Conservation (phyloP, 352 stramenopile genomes). For the Globisporangium ultimum region DNA sequence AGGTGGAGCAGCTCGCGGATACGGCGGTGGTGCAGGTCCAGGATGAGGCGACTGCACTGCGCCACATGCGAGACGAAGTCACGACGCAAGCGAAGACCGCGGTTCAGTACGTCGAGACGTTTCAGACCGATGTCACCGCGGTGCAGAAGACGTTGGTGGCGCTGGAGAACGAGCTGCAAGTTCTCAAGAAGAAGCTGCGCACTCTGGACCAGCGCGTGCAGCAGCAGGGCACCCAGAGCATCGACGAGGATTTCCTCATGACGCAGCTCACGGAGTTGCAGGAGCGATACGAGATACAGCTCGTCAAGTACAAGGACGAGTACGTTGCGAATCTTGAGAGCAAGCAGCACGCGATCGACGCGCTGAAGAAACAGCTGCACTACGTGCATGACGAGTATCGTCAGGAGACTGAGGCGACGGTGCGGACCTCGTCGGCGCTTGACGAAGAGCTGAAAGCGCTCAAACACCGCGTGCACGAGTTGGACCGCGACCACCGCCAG, state of each 20-base stretch:
- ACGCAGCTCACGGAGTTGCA: constrained; percentile 44
- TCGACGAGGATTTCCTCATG: constrained; percentile 59
- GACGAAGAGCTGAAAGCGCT: constrained; percentile 7
- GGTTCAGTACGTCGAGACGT: neutral
- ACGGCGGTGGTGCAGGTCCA: constrained; percentile 31
- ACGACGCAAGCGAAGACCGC: constrained; percentile 4
- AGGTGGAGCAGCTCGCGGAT: constrained; percentile 34
- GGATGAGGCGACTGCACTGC: constrained; percentile 13
- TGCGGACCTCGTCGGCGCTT: neutral
- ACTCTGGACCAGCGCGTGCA: constrained; percentile 24
- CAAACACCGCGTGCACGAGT: constrained; percentile 8
- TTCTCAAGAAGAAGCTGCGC: constrained; percentile 22
- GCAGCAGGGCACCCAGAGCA: constrained; percentile 13
- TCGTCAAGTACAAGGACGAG: constrained; percentile 27
- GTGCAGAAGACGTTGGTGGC: neutral
- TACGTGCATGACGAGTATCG: neutral
- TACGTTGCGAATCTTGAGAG: constrained; percentile 10
- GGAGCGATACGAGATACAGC: constrained; percentile 46
- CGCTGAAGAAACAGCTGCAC: constrained; percentile 7
- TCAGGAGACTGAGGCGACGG: neutral
- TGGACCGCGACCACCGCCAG: constrained; percentile 10
- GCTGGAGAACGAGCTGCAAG: constrained; percentile 11
- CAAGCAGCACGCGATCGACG: constrained; percentile 24
- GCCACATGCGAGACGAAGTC: constrained; percentile 11
- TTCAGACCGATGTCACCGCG: constrained; percentile 1